Conservation (phyloP, 805 yeast species). For the Debaryomyces maramus region DNA sequence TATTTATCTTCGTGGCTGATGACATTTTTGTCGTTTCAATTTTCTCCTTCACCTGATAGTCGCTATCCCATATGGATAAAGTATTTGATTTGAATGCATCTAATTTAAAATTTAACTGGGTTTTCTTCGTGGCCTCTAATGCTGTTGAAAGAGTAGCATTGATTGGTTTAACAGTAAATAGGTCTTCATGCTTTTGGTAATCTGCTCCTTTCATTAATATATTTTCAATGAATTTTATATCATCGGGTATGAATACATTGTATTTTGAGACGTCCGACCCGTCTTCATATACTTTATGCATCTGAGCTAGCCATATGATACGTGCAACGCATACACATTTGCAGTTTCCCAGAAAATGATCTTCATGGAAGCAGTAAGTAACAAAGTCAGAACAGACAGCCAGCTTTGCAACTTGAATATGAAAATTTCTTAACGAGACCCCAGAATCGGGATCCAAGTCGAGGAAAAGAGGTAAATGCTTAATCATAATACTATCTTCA, state of each 20-base stretch:
- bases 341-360: conserved; percentile 7
- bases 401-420: conserved; percentile 79
- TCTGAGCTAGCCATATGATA: conserved; percentile 39
- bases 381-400: conserved; percentile 73
- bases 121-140: conserved; percentile 12
- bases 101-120: conserved; percentile 16
- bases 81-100: conserved; percentile 8
- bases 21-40: conserved; percentile 85
- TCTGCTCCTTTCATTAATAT: background rate
- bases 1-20: conserved; percentile 59
- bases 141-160: background rate
- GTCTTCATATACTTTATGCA: conserved; percentile 18
- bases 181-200: background rate
- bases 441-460: conserved; percentile 70
- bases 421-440: conserved; percentile 78
- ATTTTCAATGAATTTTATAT: conserved; percentile 9
- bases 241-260: conserved; percentile 23
- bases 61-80: conserved; percentile 55
- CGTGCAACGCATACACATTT: conserved; percentile 25
- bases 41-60: conserved; percentile 69
- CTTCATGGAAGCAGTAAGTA: conserved; percentile 61
- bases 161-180: conserved; percentile 3
- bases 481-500: conserved; percentile 45
- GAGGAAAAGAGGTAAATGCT: conserved; percentile 52
- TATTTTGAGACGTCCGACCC: conserved; percentile 7